Percentiles rank a stretch among this genome's conserved stretches.
These are phyloP conservation scores for Leonotis leonurus DNA, from an alignment of 257 asterid species.

Conservation along the genomic window DNA sequence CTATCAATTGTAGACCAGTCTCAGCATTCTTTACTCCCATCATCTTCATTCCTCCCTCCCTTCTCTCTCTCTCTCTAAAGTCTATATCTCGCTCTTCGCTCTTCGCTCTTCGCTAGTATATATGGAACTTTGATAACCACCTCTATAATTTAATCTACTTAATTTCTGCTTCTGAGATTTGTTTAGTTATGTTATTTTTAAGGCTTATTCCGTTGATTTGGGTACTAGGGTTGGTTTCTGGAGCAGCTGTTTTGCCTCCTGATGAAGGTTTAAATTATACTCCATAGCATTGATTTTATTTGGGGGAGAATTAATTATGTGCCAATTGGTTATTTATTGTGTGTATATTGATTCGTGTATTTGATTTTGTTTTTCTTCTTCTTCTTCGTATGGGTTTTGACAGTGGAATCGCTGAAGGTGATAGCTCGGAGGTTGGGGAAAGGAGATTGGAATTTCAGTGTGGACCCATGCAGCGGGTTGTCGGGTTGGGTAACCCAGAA, in stretches of 20 bases:
- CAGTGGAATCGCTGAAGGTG: constrained; percentile 39
- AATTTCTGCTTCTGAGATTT: neutral
- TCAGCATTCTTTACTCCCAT: neutral
- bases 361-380: neutral
- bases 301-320: too few species aligned
- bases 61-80: neutral
- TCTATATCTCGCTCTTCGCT: neutral
- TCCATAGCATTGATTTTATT: too few species aligned
- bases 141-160: neutral
- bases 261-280: constrained; percentile 23
- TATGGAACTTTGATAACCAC: too few species aligned
- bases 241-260: constrained; percentile 28
- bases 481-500: constrained; percentile 33
- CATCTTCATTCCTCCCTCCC: neutral
- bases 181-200: constrained; percentile 1
- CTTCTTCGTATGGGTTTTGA: too few species aligned
- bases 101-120: too few species aligned
- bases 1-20: neutral
- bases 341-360: too few species aligned
- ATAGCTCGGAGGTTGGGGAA: constrained; percentile 42
- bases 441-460: constrained; percentile 42
- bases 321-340: too few species aligned
- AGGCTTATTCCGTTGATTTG: constrained; percentile 21
- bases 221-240: constrained; percentile 18
- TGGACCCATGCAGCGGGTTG: constrained; percentile 49